Evolutionary conservation across 1,139 yeast species (phyloP).

Genomic region (Pichia sp.): DNA sequence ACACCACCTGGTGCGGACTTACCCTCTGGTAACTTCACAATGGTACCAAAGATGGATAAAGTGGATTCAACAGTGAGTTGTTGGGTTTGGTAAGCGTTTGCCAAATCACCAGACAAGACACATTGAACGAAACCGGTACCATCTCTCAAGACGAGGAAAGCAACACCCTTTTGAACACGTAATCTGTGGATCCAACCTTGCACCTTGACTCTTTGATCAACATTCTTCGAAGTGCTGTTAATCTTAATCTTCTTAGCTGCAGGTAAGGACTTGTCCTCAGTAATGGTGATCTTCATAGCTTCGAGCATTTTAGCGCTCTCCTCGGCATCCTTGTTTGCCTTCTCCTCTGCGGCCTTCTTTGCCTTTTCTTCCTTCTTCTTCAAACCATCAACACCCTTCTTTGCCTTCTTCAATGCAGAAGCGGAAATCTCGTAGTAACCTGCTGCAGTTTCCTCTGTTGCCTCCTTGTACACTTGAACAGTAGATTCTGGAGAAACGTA

Average conservation of each 20-base stretch:
- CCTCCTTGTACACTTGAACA: conserved; percentile 57
- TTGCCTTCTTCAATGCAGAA: conserved; percentile 91
- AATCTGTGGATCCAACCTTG: conserved; percentile 97
- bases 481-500: conserved; percentile 37
- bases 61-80: conserved; percentile 88
- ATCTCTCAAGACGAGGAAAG: conserved; percentile 87
- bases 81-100: conserved; percentile 78
- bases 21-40: conserved; percentile 87
- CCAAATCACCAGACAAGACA: conserved; percentile 84
- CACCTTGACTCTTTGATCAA: conserved; percentile 63
- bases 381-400: conserved; percentile 89
- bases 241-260: conserved; percentile 64
- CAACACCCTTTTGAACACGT: conserved; percentile 87
- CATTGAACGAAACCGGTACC: conserved; percentile 90
- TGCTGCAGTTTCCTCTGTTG: conserved; percentile 44
- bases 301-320: conserved; percentile 68
- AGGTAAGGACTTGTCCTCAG: conserved; percentile 68
- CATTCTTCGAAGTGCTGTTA: conserved; percentile 40
- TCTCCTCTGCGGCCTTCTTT: conserved; percentile 54
- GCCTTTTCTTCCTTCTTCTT: conserved; percentile 87
- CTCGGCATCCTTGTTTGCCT: conserved; percentile 52
- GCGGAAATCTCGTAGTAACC: conserved; percentile 78
- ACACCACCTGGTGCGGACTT: conserved; percentile 98
- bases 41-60: conserved; percentile 68
- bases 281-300: conserved; percentile 68